These are phyloP conservation scores for Eimeria necatrix DNA, from an alignment of 169 alveolate genomes.

Conservation along the genomic window DNA sequence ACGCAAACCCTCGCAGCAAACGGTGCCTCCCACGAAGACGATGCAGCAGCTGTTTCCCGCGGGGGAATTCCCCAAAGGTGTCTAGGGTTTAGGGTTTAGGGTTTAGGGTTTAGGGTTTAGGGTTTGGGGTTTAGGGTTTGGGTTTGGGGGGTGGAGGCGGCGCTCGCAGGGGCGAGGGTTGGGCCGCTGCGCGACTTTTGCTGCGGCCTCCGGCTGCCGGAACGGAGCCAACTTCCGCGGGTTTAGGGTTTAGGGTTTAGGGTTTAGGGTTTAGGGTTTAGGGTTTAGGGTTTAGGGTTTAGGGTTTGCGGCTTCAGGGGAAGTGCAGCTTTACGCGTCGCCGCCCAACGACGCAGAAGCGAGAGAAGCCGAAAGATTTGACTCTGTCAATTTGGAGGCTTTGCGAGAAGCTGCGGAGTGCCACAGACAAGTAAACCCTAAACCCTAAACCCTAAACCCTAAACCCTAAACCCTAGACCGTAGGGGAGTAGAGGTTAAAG, in stretches of 20 bases:
- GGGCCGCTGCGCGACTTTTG: too few relatives aligned
- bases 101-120: neutral
- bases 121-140: neutral
- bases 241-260: neutral
- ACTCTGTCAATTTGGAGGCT: conserved; percentile 92
- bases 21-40: conserved; percentile 90
- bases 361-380: conserved; percentile 78
- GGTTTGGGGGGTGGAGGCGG: neutral
- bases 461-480: neutral
- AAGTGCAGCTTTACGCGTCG: neutral
- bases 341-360: conserved; percentile 73
- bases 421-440: conserved; percentile 96
- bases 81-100: conserved; percentile 42
- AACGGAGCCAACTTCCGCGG: neutral
- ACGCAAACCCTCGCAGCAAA: conserved; percentile 84
- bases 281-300: conserved; percentile 22
- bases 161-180: too few relatives aligned
- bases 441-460: conserved; percentile 11
- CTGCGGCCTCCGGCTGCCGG: neutral
- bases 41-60: conserved; percentile 83
- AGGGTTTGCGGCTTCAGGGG: conserved; percentile 18
- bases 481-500: too few relatives aligned
- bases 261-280: neutral
- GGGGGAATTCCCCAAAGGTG: conserved; percentile 84
- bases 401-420: conserved; percentile 99